A percentile compares a stretch with the other conserved stretches of the same genome.
Conservation (phyloP, 2,329 filamentous ascomycete species). For the Bipolaris victoriae region DNA sequence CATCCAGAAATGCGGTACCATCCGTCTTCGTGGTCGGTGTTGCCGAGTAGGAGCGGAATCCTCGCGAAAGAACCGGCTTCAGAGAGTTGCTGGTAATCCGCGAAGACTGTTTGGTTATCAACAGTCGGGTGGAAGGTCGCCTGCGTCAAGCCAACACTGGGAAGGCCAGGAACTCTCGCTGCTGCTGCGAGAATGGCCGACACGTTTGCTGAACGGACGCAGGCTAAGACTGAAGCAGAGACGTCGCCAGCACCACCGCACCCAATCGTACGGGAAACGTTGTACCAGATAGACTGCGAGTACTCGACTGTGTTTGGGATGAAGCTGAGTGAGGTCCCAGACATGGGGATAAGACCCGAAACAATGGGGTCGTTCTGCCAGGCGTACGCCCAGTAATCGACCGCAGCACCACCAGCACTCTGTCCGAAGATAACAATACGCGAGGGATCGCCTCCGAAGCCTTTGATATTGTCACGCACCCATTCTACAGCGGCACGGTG, state of each 20-base stretch:
- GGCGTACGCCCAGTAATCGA: conserved; percentile 59
- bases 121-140: conserved; percentile 42
- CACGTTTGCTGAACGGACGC: conserved; percentile 43
- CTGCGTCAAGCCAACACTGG: conserved; percentile 31
- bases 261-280: conserved; percentile 48
- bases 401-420: conserved; percentile 48
- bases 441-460: conserved; percentile 50
- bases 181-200: conserved; percentile 32
- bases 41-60: conserved; percentile 33
- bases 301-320: conserved; percentile 34
- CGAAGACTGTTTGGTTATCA: conserved; percentile 40
- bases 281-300: conserved; percentile 39
- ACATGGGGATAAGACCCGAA: conserved; percentile 56
- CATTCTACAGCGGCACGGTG: conserved; percentile 45
- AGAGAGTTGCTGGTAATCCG: conserved; percentile 35
- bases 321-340: conserved; percentile 53
- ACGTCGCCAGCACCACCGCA: conserved; percentile 39
- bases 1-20: conserved; percentile 38
- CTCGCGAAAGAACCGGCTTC: conserved; percentile 31
- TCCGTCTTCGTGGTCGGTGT: conserved; percentile 34
- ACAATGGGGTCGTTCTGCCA: conserved; percentile 57
- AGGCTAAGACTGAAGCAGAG: conserved; percentile 39
- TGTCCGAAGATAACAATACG: conserved; percentile 51
- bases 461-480: conserved; percentile 50
- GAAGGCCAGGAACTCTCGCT: conserved; percentile 33